A percentile compares a stretch with the other conserved stretches of the same genome.
phyloP scores from a whole-genome alignment of 306 rosid species.

The Rubus parviflorus region DNA sequence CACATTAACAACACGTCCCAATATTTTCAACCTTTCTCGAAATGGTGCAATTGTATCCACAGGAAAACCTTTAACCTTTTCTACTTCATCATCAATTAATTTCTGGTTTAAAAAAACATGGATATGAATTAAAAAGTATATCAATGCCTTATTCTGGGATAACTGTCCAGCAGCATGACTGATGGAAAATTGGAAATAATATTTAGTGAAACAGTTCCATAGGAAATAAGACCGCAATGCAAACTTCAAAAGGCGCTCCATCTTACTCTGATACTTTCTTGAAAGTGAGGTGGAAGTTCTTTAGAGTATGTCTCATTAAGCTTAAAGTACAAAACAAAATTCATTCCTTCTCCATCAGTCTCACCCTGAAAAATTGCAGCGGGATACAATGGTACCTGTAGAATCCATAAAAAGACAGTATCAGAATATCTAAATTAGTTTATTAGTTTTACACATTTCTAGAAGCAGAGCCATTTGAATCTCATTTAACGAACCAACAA shows the following conservation, averaged over 20 bases:
- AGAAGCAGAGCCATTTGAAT: not conserved
- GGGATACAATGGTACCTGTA: slow-evolving; percentile 84
- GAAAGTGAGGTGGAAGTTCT: slow-evolving; percentile 77
- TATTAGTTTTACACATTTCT: not conserved
- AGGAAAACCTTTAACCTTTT: slow-evolving; percentile 90
- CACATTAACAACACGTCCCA: slow-evolving; percentile 81
- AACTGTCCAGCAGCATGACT: not conserved
- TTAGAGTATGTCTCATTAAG: slow-evolving; percentile 74
- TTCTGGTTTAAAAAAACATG: slow-evolving; percentile 46
- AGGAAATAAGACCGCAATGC: not conserved
- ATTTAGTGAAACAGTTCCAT: not conserved
- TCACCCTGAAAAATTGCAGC: slow-evolving; percentile 85
- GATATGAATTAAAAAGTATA: not conserved
- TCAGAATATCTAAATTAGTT: slow-evolving; percentile 16
- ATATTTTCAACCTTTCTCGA: slow-evolving; percentile 88
- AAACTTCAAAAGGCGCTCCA: slow-evolving; percentile 28
- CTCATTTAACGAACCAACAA: not conserved
- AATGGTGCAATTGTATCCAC: slow-evolving; percentile 66
- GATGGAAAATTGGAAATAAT: not conserved
- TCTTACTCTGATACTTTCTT: slow-evolving; percentile 86
- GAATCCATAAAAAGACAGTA: slow-evolving; percentile 28
- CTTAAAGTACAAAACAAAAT: slow-evolving; percentile 87
- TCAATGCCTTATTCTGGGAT: not conserved
- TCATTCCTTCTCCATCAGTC: slow-evolving; percentile 93
- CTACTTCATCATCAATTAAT: slow-evolving; percentile 86